A percentile compares a stretch with the other conserved stretches of the same genome.
Evolutionary conservation across 2,329 filamentous ascomycete species (phyloP).

Genomic region (Plenodomus tracheiphilus): DNA sequence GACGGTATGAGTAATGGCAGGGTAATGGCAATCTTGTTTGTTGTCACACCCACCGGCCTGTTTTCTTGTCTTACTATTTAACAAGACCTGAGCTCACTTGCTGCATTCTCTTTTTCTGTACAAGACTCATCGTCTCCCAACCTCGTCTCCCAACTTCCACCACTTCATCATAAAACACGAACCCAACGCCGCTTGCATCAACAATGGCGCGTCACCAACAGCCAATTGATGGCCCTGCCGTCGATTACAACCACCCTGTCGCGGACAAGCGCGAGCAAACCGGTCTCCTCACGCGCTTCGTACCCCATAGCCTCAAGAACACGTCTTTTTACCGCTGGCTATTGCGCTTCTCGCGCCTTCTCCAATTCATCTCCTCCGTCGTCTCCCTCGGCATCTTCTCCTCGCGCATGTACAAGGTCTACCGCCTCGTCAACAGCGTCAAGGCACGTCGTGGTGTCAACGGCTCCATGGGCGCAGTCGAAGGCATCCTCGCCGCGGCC

Average conservation of each 20-base stretch:
- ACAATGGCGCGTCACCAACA: slow-evolving; percentile 12
- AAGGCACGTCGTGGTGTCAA: slow-evolving; percentile 32
- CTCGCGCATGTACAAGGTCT: slow-evolving; percentile 47
- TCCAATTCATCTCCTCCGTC: slow-evolving; percentile 51
- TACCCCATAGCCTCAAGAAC: slow-evolving; percentile 28
- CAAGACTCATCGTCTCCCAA: neutral
- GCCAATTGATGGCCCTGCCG: slow-evolving; percentile 13
- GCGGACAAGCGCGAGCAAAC: slow-evolving; percentile 25
- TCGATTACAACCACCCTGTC: slow-evolving; percentile 18
- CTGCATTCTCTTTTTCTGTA: neutral
- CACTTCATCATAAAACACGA: neutral
- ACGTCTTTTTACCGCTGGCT: slow-evolving; percentile 30
- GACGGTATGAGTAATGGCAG: neutral
- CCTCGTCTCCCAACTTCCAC: neutral
- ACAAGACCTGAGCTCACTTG: too few species aligned
- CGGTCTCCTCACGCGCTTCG: slow-evolving; percentile 36
- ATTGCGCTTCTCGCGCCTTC: slow-evolving; percentile 44
- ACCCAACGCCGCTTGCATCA: neutral
- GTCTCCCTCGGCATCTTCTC: slow-evolving; percentile 52
- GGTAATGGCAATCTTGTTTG: neutral
- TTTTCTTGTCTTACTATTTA: neutral
- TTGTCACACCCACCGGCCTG: neutral
- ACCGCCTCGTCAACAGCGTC: slow-evolving; percentile 42
- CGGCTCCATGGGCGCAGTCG: slow-evolving; percentile 46
- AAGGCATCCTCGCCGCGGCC: slow-evolving; percentile 52